Evolutionary conservation across 805 yeast species (phyloP).

Genomic region (Starmerella stigmatis): DNA sequence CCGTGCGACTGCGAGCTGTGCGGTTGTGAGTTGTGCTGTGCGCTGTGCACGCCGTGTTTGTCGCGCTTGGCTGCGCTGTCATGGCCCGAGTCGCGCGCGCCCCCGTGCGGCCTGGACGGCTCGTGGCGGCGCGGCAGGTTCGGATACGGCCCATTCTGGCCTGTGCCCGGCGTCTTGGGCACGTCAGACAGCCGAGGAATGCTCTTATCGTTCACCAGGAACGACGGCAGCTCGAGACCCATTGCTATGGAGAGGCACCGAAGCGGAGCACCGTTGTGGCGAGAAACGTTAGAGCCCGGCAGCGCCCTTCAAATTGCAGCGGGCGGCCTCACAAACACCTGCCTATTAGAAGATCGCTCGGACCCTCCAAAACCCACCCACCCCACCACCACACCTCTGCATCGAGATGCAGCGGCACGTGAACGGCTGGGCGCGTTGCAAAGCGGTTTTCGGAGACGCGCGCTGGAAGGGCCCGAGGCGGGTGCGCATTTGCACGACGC

Average conservation of each 20-base stretch:
- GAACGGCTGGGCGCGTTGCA: no score
- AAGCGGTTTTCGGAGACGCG: no score
- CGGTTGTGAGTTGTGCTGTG: background rate
- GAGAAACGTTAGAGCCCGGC: no score
- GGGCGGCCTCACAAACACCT: no score
- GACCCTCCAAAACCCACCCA: no score
- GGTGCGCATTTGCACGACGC: no score
- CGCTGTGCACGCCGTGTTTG: background rate
- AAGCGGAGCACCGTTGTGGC: background rate
- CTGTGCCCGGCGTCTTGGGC: slow-evolving; percentile 18
- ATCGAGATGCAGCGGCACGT: no score
- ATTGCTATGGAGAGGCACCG: background rate
- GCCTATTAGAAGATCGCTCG: no score
- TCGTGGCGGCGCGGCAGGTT: slow-evolving; percentile 3
- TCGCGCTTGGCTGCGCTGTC: background rate
- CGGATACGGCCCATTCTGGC: slow-evolving; percentile 21
- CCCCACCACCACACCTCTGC: no score
- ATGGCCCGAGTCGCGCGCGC: background rate
- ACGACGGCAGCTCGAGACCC: slow-evolving; percentile 21
- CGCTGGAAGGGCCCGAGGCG: no score
- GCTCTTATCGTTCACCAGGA: slow-evolving; percentile 17
- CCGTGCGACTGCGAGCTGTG: no score
- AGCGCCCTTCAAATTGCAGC: no score
- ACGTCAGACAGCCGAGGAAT: slow-evolving; percentile 18
- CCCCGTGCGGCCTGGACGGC: background rate